Base-by-base conservation (phyloP, 768 basidiomycete species). In the Paxillus ammoniavirescens region DNA sequence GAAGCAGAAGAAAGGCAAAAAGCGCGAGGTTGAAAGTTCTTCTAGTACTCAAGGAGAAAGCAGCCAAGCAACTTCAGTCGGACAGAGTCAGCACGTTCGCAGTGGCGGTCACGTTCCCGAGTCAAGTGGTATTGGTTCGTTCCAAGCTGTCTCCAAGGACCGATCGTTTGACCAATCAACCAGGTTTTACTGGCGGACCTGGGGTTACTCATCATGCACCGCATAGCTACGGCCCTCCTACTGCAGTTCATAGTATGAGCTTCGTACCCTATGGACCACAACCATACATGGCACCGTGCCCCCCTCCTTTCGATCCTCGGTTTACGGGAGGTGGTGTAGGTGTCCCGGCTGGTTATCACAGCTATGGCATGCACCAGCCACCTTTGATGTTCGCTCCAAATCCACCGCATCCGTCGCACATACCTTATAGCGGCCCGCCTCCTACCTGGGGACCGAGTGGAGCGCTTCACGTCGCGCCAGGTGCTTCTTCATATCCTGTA, bases 1-100 rank as follows among this genome's bases (percentile, higher is more conserved):
- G 62, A 75, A 60, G 50, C 62, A 47, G 49, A 73, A 56, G 58
- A 71, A 53, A 62, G 62, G 50, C 55, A 70, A 61, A 61, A 72
- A 59, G 54, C 59, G 54, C 2, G 58, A 62, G 59, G 56, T 58
- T 50, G 43, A 53, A 44, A 52, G 45, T 56, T 37, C 54, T 43
- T 52, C 47, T 30, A n/a, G n/a, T n/a, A 42, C 46, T 38, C 50
- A 49, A 18, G 52, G 47, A 48, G 61, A 56, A 47, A 37, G 36
- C 33, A 54, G 56, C 43, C 14, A 14, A 6, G 9, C 38, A 31
- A 49, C 55, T 26, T 17, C 23, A 0, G 28, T 37, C 36, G 56
- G 42, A 1, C 53, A 58, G 26, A 31, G 28, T 30, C 45, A 40
- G 23, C 21, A 41, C 23, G 17, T 30, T 31, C 38, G 42, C n/a